phyloP scores from a whole-genome alignment of 257 asterid species.

The Eustoma russellianum region DNA sequence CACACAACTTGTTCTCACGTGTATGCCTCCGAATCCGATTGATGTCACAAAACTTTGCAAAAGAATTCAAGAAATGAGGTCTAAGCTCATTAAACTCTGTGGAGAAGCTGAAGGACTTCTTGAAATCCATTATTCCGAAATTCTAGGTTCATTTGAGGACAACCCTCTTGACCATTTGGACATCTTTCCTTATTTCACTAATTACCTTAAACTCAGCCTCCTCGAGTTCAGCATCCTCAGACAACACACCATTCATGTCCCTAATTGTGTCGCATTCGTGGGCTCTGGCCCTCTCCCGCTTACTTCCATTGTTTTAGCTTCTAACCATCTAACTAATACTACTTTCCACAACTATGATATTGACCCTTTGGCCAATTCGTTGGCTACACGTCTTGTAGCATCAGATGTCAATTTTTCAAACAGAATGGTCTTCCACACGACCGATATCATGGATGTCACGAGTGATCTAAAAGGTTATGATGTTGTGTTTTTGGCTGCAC shows the following conservation, averaged over 20 bases:
- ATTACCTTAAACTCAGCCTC: constrained; percentile 60
- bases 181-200: constrained; percentile 59
- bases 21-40: constrained; percentile 75
- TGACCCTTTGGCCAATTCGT: constrained; percentile 45
- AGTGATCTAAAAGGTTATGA: constrained; percentile 39
- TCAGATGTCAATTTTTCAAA: constrained; percentile 41
- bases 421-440: constrained; percentile 52
- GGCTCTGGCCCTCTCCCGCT: constrained; percentile 95
- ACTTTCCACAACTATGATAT: constrained; percentile 68
- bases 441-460: constrained; percentile 49
- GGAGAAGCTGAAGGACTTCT: constrained; percentile 72
- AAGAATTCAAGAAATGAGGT: constrained; percentile 45
- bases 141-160: constrained; percentile 31
- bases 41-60: constrained; percentile 64
- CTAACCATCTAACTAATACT: constrained; percentile 42
- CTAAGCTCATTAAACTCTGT: constrained; percentile 52
- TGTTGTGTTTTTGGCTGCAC: constrained; percentile 80
- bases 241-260: constrained; percentile 24
- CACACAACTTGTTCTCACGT: constrained; percentile 55
- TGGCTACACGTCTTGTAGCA: constrained; percentile 45
- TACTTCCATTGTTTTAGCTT: constrained; percentile 72
- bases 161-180: constrained; percentile 55
- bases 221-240: constrained; percentile 55
- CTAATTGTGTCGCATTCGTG: constrained; percentile 44
- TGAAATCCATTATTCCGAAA: constrained; percentile 51